Evolutionary conservation across 257 asterid species (phyloP).

Genomic region (Petunia axillaris): DNA sequence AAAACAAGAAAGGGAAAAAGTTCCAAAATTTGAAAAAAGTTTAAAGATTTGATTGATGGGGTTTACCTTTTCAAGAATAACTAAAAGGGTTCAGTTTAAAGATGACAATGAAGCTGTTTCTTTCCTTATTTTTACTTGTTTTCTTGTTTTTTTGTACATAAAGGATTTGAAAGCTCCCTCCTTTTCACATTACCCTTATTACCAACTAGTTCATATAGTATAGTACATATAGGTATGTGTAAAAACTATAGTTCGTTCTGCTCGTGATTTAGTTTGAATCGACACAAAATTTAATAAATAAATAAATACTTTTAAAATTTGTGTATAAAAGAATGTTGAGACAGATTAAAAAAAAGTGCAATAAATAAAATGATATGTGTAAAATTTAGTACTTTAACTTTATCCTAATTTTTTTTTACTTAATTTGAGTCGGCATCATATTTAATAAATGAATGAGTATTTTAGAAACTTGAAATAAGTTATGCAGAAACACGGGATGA

Average conservation of each 20-base stretch:
- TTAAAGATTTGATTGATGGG: slow-evolving; percentile 32
- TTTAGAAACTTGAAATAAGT: too few relatives aligned
- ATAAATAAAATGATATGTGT: too few relatives aligned
- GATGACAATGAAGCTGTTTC: slow-evolving; percentile 27
- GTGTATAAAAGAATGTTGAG: too few relatives aligned
- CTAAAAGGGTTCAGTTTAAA: slow-evolving; percentile 27
- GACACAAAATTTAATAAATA: too few relatives aligned
- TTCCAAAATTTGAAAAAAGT: slow-evolving; percentile 27
- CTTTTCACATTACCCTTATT: slow-evolving; percentile 20
- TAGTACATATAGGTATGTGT: slow-evolving; percentile 6
- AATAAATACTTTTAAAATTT: too few relatives aligned
- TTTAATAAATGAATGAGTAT: too few relatives aligned
- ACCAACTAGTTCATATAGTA: neutral
- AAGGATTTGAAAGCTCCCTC: neutral
- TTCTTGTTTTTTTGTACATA: slow-evolving; percentile 22
- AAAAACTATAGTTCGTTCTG: neutral
- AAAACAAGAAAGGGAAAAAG: neutral
- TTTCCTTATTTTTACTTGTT: neutral
- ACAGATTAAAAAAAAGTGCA: too few relatives aligned
- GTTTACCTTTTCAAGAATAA: slow-evolving; percentile 34
- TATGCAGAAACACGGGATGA: too few relatives aligned
- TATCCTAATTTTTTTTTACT: too few relatives aligned
- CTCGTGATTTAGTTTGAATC: too few relatives aligned
- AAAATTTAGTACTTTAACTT: too few relatives aligned
- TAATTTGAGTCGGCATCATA: too few relatives aligned